Percentiles rank a stretch among this genome's conserved stretches.
Evolutionary conservation across 78 protist species (phyloP).

Genomic region (Dictyostelium discoideum): DNA sequence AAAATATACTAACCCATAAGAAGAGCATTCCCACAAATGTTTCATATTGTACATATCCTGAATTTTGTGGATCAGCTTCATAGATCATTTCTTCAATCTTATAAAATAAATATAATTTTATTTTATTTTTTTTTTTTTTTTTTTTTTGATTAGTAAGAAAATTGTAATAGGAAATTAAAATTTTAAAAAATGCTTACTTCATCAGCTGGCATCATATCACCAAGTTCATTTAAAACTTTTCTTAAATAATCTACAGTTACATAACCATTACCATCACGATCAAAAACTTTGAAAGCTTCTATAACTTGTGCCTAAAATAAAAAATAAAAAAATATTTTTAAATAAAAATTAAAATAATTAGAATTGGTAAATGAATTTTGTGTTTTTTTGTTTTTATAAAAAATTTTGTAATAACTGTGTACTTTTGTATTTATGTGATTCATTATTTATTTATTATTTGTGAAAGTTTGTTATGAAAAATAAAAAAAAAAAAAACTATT

Average conservation of each 20-base stretch:
- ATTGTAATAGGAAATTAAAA: not conserved
- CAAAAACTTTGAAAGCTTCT: constrained; percentile 76
- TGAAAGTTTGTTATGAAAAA: not conserved
- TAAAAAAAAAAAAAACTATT: not conserved
- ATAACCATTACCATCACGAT: constrained; percentile 79
- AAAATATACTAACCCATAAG: constrained; percentile 58
- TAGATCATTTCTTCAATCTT: constrained; percentile 76
- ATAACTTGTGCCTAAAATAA: constrained; percentile 54
- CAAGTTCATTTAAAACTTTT: constrained; percentile 78
- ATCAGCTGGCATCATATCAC: constrained; percentile 77
- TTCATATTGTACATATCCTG: constrained; percentile 76
- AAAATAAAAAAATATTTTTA: not conserved
- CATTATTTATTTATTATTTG: not conserved
- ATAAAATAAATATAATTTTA: not conserved
- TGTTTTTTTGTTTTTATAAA: no score
- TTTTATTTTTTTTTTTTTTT: not conserved
- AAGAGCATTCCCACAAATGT: constrained; percentile 72
- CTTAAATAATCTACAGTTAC: constrained; percentile 72
- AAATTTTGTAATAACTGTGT: not conserved
- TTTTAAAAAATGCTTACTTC: constrained; percentile 16
- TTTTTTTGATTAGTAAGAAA: not conserved
- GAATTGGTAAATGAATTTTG: no score
- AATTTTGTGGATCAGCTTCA: constrained; percentile 78
- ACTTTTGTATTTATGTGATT: constrained; percentile 56
- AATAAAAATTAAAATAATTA: not conserved